These are phyloP conservation scores for Cyphellophora attinorum DNA, from an alignment of 2,329 filamentous ascomycete species.

Conservation along the genomic window DNA sequence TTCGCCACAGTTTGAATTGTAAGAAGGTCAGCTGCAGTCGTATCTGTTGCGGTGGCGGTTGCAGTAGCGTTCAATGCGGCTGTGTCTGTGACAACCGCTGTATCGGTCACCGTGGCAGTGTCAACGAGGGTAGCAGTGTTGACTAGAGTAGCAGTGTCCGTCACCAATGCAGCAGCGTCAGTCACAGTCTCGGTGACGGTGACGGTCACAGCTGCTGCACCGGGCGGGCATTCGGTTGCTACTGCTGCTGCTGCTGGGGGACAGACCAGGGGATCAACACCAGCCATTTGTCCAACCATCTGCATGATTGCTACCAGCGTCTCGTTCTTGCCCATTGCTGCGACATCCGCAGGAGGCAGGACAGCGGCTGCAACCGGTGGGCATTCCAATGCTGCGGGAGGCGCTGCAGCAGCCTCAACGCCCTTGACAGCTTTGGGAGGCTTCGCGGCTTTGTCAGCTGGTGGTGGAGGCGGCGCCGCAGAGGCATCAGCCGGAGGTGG, in stretches of 20 bases:
- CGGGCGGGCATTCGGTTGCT: slow-evolving; percentile 1
- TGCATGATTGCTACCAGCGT: not conserved
- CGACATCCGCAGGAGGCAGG: too few species aligned
- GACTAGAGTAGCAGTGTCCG: too few species aligned
- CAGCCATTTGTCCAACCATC: not conserved
- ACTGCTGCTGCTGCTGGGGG: not conserved
- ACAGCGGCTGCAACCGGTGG: too few species aligned
- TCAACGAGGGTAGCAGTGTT: not conserved
- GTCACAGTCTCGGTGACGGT: not conserved
- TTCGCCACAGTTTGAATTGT: not conserved
- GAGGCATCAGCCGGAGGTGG: not conserved
- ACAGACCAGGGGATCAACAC: not conserved
- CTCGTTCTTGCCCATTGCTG: too few species aligned
- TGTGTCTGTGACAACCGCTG: not conserved
- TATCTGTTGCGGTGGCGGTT: not conserved
- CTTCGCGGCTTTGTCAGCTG: too few species aligned
- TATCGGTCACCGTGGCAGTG: not conserved
- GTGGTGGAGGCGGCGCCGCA: not conserved
- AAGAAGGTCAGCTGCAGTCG: not conserved
- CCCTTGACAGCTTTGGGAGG: too few species aligned
- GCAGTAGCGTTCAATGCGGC: not conserved
- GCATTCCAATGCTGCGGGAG: too few species aligned
- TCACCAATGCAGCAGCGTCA: not conserved
- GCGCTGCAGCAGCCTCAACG: too few species aligned
- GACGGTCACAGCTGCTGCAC: not conserved